Evolutionary conservation across 23 red algal genomes (phyloP).

Genomic region (Gracilaria caudata): DNA sequence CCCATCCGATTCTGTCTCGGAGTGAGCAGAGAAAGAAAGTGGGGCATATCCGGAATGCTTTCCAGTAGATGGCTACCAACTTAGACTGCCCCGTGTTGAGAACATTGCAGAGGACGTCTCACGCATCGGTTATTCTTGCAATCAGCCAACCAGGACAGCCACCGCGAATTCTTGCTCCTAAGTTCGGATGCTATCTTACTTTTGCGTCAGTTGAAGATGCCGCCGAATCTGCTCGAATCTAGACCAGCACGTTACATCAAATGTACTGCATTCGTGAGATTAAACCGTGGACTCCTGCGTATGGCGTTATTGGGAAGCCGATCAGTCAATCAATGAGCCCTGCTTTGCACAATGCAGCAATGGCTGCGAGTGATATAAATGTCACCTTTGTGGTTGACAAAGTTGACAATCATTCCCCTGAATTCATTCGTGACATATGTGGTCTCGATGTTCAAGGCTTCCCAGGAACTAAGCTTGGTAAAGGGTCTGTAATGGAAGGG

Average conservation of each 20-base stretch:
- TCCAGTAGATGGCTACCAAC: no score
- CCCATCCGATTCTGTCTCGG: no score
- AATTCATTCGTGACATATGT: constrained; percentile 29
- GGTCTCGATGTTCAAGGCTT: constrained; percentile 79
- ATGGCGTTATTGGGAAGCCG: no score
- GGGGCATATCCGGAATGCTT: no score
- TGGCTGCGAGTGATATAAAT: no score
- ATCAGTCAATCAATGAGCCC: no score
- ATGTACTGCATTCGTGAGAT: constrained; percentile 78
- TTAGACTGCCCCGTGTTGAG: constrained; percentile 54
- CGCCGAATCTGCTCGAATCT: constrained; percentile 81
- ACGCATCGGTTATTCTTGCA: constrained; percentile 76
- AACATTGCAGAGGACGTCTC: no score
- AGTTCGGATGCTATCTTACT: constrained; percentile 84
- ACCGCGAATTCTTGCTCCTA: constrained; percentile 68
- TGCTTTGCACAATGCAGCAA: no score
- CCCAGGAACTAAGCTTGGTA: constrained; percentile 89
- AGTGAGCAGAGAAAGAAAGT: no score
- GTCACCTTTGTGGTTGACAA: no score
- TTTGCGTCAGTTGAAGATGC: constrained; percentile 73
- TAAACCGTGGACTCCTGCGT: constrained; percentile 54
- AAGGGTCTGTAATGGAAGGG: constrained; percentile 55
- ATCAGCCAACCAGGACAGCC: constrained; percentile 83
- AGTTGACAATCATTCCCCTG: no score
- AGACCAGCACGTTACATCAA: constrained; percentile 28